phyloP scores from a whole-genome alignment of 2,329 filamentous ascomycete genomes.

The Neonectria sp. region DNA sequence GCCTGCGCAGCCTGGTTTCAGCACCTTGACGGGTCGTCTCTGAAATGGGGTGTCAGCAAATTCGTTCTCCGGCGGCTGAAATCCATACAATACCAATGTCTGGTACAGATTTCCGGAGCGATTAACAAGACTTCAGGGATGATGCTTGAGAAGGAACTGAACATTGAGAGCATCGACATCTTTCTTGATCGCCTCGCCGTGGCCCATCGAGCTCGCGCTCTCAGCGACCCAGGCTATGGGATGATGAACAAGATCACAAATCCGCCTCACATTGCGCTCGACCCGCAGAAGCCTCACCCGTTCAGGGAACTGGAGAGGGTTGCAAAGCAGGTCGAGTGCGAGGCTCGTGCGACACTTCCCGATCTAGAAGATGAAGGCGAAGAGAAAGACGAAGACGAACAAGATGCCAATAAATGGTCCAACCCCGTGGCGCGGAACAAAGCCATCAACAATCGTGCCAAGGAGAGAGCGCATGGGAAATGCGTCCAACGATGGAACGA shows the following conservation, averaged over 20 bases:
- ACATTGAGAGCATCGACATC: conserved; percentile 14
- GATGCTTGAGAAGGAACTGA: conserved; percentile 25
- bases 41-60: too few relatives aligned
- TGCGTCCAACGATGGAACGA: not conserved
- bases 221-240: not conserved
- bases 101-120: conserved; percentile 18
- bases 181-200: not conserved
- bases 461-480: not conserved
- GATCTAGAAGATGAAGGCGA: too few relatives aligned
- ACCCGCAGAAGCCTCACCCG: too few relatives aligned
- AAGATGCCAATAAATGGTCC: not conserved
- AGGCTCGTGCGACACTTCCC: too few relatives aligned
- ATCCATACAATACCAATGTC: conserved; percentile 6
- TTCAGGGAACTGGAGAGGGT: too few relatives aligned
- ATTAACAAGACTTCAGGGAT: not conserved
- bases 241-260: not conserved
- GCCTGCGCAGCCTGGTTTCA: conserved; percentile 33
- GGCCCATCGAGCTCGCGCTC: not conserved
- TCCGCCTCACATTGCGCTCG: too few relatives aligned
- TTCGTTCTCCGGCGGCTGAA: too few relatives aligned
- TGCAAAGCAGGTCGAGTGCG: too few relatives aligned
- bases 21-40: too few relatives aligned
- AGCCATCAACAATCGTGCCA: not conserved
- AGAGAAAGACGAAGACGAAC: not conserved
- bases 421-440: not conserved